Percentiles rank a stretch among this genome's conserved stretches.
These are phyloP conservation scores for Phytomonas sp. DNA, from an alignment of 208 protist species.

Conservation along the genomic window DNA sequence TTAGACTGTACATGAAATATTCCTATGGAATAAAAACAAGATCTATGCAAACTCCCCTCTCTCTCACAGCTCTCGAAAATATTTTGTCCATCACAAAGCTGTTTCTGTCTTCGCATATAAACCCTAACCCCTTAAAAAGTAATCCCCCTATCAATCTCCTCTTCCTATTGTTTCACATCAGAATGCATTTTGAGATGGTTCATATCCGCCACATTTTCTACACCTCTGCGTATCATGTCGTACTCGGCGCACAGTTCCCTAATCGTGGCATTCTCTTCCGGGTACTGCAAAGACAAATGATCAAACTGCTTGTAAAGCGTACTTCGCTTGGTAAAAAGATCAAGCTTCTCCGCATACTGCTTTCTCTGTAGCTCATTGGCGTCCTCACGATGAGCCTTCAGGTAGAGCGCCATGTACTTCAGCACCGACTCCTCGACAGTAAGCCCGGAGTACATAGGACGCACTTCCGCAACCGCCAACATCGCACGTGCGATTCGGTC, in stretches of 20 bases:
- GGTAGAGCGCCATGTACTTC: conserved; percentile 82
- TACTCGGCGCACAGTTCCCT: conserved; percentile 22
- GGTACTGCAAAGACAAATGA: background rate
- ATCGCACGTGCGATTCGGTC: conserved; percentile 75
- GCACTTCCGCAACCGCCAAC: conserved; percentile 50
- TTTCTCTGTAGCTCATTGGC: conserved; percentile 48
- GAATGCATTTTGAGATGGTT: conserved; percentile 9
- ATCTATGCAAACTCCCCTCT: background rate
- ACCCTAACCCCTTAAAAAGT: background rate
- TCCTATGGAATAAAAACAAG: conserved; percentile 7
- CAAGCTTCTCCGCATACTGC: conserved; percentile 59
- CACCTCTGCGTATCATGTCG: conserved; percentile 8
- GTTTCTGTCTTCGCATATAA: background rate
- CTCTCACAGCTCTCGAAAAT: background rate
- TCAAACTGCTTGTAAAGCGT: conserved; percentile 48
- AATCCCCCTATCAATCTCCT: background rate
- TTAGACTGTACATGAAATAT: background rate
- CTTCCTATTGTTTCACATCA: background rate
- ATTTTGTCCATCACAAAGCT: background rate
- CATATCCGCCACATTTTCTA: conserved; percentile 10
- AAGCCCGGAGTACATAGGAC: conserved; percentile 79
- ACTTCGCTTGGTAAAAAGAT: conserved; percentile 46
- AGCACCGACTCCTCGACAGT: conserved; percentile 79
- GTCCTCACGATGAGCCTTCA: conserved; percentile 71
- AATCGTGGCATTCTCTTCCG: conserved; percentile 5